A percentile compares a stretch with the other conserved stretches of the same genome.
Evolutionary conservation across 805 yeast genomes (phyloP).

Genomic region (Saccharomycopsis capsularis): DNA sequence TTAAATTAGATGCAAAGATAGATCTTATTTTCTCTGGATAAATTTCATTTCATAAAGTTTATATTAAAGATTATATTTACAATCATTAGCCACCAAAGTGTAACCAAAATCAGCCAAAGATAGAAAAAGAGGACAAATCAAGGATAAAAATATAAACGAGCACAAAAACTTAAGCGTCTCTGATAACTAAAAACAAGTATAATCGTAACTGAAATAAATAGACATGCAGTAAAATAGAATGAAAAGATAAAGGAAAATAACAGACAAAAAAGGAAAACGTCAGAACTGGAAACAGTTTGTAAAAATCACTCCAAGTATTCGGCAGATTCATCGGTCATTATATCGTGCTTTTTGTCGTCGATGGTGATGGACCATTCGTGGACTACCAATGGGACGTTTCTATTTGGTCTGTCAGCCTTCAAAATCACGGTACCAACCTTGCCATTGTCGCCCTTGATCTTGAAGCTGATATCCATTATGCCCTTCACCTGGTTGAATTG

Average conservation of each 20-base stretch:
- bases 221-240: neutral
- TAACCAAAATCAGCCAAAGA: neutral
- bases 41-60: too few relatives aligned
- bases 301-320: neutral
- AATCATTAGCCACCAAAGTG: too few relatives aligned
- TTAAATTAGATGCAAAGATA: too few relatives aligned
- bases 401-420: conserved; percentile 62
- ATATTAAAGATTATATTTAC: too few relatives aligned
- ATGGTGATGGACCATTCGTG: conserved; percentile 56
- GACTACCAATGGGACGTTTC: conserved; percentile 50
- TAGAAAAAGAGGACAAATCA: neutral
- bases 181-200: too few relatives aligned
- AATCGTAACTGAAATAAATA: too few relatives aligned
- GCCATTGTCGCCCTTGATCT: conserved; percentile 59
- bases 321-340: conserved; percentile 39
- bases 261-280: neutral
- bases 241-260: neutral
- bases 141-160: too few relatives aligned
- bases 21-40: too few relatives aligned
- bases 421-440: conserved; percentile 49
- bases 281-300: too few relatives aligned
- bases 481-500: conserved; percentile 79
- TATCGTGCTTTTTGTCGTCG: conserved; percentile 39
- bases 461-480: conserved; percentile 62
- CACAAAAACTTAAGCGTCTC: too few relatives aligned